Evolutionary conservation across 2,329 filamentous ascomycete species (phyloP).

Genomic region (Myriangium duriaei): DNA sequence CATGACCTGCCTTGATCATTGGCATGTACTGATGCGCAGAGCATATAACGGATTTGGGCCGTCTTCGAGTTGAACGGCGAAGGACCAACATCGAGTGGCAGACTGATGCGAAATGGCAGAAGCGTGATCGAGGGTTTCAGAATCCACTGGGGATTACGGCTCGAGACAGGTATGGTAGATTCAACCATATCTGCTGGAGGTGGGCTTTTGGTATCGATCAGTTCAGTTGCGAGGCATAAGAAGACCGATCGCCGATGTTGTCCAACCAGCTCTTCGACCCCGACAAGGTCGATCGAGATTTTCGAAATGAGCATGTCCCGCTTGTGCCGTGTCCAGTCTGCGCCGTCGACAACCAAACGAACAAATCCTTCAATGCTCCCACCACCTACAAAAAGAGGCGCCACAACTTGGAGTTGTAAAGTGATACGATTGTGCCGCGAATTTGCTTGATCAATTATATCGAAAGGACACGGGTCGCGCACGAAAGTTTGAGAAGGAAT

Average conservation of each 20-base stretch:
- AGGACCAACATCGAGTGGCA: constrained; percentile 42
- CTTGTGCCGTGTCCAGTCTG: constrained; percentile 31
- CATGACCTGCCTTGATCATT: constrained; percentile 36
- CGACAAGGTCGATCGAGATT: constrained; percentile 40
- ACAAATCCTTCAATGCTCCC: constrained; percentile 41
- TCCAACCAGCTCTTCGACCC: constrained; percentile 38
- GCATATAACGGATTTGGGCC: constrained; percentile 38
- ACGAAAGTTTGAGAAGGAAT: constrained; percentile 38
- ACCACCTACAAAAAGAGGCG: constrained; percentile 43
- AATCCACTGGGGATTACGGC: constrained; percentile 35
- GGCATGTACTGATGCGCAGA: constrained; percentile 36
- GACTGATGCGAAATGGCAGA: constrained; percentile 40
- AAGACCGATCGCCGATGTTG: constrained; percentile 35
- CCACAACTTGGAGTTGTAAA: constrained; percentile 37
- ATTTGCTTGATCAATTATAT: constrained; percentile 38
- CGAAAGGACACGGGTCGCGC: constrained; percentile 32
- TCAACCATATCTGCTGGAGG: constrained; percentile 40
- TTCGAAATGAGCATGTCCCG: constrained; percentile 35
- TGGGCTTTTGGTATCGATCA: constrained; percentile 38
- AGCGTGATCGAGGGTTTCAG: constrained; percentile 34
- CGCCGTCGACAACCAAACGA: constrained; percentile 36
- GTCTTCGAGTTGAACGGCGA: constrained; percentile 41
- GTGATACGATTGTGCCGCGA: constrained; percentile 37
- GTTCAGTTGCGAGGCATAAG: constrained; percentile 38
- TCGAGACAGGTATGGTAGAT: constrained; percentile 26